Evolutionary conservation across 805 yeast species (phyloP), one percentile per base, ranked within the genome.

Genomic region (Wickerhamomyces alni): DNA sequence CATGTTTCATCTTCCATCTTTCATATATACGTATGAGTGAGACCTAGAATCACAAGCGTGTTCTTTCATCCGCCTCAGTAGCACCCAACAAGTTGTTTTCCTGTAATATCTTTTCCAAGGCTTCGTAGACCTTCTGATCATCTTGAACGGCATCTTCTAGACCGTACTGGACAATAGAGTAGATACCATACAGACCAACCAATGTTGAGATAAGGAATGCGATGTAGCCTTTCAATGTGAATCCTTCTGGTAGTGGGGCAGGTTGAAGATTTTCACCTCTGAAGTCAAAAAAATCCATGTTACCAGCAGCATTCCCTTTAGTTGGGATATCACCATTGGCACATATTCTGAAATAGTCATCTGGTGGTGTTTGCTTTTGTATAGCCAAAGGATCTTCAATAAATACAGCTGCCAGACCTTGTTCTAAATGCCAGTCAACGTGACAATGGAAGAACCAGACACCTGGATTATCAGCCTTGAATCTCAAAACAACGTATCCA

Each of bases 391-490:
- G 91, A 24, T 83, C 85, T 59, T 84, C 94, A 31, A 84, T 67
- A 28, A 84, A 72, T 2, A 77, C 75, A 37, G 82, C 67, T 8
- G 89, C 89, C 39, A 84, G 68, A 22, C 94, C 94, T 64, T 84
- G 93, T 50, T 78, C 82, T 58, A 84, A 72, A 62, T 84, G 94
- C 82, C 88, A 84, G 54, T 84, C 91, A 40, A 84, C 75, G 56
- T 86, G 95, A 62, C 97, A 88, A 59, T 88, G 97, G 79, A 88
- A 84, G 45, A 83, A 76, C 96, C 96, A 89, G 19, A 87, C 80
- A 41, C 97, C 97, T 3, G 96, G 96, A 54, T 89, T 88, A 53
- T 83, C 77, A 11, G 96, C 87, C 51, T 66, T 72, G 60, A 87
- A 87, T 48, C 96, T 68, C 25, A 79, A 55, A 15, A 81, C 88